Evolutionary conservation across 2,329 filamentous ascomycete species (phyloP).

Genomic region (Pestalotiopsis sp.): DNA sequence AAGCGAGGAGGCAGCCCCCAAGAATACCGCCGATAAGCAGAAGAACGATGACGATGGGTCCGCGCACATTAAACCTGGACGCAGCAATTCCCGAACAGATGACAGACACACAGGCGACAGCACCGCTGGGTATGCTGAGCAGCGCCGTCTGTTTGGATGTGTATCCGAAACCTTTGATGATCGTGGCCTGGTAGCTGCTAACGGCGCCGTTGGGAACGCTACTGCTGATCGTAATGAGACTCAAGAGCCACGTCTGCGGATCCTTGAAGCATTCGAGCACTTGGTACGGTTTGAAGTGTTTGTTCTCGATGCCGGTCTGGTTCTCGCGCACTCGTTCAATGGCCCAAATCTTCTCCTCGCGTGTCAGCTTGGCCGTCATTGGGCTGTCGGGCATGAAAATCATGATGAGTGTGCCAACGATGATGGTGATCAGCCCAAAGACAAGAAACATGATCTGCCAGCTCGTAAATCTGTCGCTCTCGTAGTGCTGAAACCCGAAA

Average conservation of each 20-base stretch:
- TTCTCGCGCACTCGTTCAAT: conserved; percentile 29
- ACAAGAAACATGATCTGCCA: conserved; percentile 57
- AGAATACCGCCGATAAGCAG: conserved; percentile 49
- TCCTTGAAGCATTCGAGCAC: conserved; percentile 25
- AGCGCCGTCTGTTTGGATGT: conserved; percentile 43
- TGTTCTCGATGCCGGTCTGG: conserved; percentile 30
- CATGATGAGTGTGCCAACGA: conserved; percentile 21
- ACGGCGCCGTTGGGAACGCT: conserved; percentile 40
- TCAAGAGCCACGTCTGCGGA: conserved; percentile 26
- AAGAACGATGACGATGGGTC: conserved; percentile 40
- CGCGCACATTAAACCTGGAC: conserved; percentile 39
- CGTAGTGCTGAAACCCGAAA: conserved; percentile 50
- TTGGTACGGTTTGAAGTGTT: conserved; percentile 27
- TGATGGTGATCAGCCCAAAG: conserved; percentile 38
- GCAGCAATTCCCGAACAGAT: conserved; percentile 40
- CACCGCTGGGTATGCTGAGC: conserved; percentile 44
- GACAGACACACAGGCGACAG: conserved; percentile 42
- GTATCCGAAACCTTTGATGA: conserved; percentile 46
- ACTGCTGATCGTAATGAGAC: conserved; percentile 22
- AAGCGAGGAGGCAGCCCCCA: conserved; percentile 44
- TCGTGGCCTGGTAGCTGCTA: conserved; percentile 43
- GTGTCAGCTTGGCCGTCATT: conserved; percentile 25
- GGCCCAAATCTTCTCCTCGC: conserved; percentile 26
- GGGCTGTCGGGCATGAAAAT: conserved; percentile 27
- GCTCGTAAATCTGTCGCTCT: conserved; percentile 39